phyloP scores from a whole-genome alignment of 192 early-diverging fungal species.

The Backusella sp. region DNA sequence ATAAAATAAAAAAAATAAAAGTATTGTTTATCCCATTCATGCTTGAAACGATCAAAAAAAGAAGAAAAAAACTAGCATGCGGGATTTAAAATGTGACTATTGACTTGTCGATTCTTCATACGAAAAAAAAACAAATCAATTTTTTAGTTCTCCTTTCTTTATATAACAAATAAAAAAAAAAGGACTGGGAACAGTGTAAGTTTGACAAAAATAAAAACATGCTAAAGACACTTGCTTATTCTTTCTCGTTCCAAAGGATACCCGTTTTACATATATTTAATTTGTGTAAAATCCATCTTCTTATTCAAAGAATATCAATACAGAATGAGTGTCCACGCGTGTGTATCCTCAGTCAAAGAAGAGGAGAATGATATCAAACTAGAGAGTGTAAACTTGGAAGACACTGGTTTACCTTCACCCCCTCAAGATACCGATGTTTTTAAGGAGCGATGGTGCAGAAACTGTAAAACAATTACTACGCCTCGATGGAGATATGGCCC shows the following conservation, averaged over 20 bases:
- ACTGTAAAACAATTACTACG: constrained; percentile 15
- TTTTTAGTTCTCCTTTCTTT: neutral
- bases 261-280: too few species aligned
- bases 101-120: neutral
- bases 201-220: constrained; percentile 1
- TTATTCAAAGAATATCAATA: neutral
- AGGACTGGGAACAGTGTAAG: constrained; percentile 6
- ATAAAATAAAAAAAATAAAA: neutral
- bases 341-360: neutral
- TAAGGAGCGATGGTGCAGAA: constrained; percentile 16
- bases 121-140: neutral
- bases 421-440: neutral
- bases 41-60: neutral
- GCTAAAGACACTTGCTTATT: neutral
- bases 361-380: neutral
- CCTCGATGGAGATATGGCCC: constrained; percentile 27
- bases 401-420: neutral
- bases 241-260: too few species aligned
- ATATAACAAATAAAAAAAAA: neutral
- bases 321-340: neutral
- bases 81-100: constrained; percentile 1
- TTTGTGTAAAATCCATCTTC: too few species aligned
- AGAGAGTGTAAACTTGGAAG: neutral
- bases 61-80: neutral
- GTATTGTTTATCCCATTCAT: neutral